Conservation (phyloP, 352 stramenopile genomes). For the Pythium sp. region DNA sequence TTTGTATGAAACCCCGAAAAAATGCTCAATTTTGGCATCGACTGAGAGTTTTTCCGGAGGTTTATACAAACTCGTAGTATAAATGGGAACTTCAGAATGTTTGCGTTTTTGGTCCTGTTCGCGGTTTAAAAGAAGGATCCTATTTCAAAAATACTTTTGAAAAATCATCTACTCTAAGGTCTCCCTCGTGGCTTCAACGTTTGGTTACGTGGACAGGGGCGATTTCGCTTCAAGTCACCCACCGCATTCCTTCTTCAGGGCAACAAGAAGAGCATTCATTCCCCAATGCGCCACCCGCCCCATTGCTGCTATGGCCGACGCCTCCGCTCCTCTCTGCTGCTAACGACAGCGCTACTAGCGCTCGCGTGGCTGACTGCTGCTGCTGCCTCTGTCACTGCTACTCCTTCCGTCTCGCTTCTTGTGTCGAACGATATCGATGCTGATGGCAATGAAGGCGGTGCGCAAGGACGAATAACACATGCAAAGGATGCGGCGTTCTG, state of each 20-base stretch:
- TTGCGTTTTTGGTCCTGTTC: no score
- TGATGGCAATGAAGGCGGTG: background rate
- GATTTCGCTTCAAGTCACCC: background rate
- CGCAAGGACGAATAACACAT: background rate
- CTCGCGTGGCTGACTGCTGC: background rate
- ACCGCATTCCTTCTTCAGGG: background rate
- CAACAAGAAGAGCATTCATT: no score
- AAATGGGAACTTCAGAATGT: no score
- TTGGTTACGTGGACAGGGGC: constrained; percentile 1
- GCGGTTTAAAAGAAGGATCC: no score
- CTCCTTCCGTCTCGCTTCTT: background rate
- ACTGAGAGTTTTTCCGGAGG: no score
- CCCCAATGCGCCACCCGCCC: background rate
- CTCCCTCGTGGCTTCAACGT: background rate
- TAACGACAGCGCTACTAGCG: background rate
- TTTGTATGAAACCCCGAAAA: no score
- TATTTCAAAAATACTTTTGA: no score
- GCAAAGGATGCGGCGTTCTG: background rate
- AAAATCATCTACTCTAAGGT: no score
- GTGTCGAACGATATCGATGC: background rate
- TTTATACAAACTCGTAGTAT: no score
- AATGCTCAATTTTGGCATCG: no score
- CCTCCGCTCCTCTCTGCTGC: background rate
- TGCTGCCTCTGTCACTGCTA: background rate
- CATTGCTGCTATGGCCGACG: background rate